These are phyloP conservation scores for Coemansia sp. DNA, from an alignment of 192 early-diverging fungal genomes.

Conservation along the genomic window DNA sequence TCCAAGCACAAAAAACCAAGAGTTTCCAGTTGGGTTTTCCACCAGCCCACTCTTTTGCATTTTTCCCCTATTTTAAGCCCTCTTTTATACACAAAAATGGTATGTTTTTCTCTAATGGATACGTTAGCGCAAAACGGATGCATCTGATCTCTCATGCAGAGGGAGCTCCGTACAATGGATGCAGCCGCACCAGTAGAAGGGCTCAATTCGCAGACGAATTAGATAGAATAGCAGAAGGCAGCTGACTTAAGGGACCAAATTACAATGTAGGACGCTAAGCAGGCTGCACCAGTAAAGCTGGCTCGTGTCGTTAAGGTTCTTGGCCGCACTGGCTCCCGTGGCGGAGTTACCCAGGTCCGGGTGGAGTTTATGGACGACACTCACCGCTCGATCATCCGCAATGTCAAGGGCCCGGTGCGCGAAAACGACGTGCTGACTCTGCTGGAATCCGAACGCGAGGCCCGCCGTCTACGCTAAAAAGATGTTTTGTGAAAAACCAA, in stretches of 20 bases:
- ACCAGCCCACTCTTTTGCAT: no score
- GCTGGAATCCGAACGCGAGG: constrained; percentile 99
- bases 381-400: constrained; percentile 97
- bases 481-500: neutral
- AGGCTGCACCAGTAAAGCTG: constrained; percentile 69
- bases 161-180: no score
- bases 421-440: constrained; percentile 96
- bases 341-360: constrained; percentile 99
- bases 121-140: no score
- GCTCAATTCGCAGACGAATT: no score
- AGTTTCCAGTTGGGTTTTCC: no score
- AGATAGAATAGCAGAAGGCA: no score
- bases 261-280: constrained; percentile 34
- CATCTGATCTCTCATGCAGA: no score
- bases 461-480: constrained; percentile 93
- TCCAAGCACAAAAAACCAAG: no score
- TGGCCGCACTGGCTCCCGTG: constrained; percentile 99
- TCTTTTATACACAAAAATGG: no score
- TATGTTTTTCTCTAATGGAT: no score
- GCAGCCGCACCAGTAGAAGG: no score
- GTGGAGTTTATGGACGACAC: constrained; percentile 98
- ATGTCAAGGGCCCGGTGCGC: constrained; percentile 99
- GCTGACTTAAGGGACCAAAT: neutral
- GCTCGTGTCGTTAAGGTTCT: constrained; percentile 95
- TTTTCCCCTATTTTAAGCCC: no score